These are phyloP conservation scores for Penicillium sp. DNA, from an alignment of 2,329 filamentous ascomycete genomes.

Conservation along the genomic window DNA sequence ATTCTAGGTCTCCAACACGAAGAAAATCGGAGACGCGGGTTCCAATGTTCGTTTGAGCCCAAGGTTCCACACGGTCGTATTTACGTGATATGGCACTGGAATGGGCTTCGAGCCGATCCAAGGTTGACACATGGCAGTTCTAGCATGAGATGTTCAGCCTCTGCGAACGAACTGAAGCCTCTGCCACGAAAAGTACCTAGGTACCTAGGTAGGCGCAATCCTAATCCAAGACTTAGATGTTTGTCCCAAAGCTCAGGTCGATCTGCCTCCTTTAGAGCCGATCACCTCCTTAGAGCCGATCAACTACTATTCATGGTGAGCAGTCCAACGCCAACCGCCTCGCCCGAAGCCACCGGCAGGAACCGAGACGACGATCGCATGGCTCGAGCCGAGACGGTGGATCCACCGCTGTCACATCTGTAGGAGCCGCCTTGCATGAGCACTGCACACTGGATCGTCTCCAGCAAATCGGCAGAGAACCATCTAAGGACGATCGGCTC, in stretches of 20 bases:
- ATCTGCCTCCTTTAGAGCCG: not conserved
- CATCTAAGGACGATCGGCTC: not conserved
- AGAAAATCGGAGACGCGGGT: not conserved
- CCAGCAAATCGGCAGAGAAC: slow-evolving; percentile 21
- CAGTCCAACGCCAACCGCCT: slow-evolving; percentile 4
- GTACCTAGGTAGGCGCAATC: not conserved
- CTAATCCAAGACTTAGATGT: not conserved
- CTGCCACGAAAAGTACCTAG: not conserved
- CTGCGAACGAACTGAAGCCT: not conserved
- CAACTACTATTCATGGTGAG: not conserved
- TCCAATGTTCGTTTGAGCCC: not conserved
- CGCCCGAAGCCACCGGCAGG: slow-evolving; percentile 22
- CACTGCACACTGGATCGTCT: slow-evolving; percentile 1
- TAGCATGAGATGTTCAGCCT: not conserved
- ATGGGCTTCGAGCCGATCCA: not conserved
- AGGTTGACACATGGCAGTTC: not conserved
- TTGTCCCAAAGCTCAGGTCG: not conserved
- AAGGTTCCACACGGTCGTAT: not conserved
- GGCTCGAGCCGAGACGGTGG: slow-evolving; percentile 16
- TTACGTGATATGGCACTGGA: not conserved
- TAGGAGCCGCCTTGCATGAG: slow-evolving; percentile 21
- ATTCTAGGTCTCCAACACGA: not conserved
- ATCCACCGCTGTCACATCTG: slow-evolving; percentile 24
- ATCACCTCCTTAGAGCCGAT: not conserved
- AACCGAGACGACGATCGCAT: slow-evolving; percentile 23